Base-by-base conservation (phyloP, 1,284 basidiomycete species). In the Puccinia coronata region DNA sequence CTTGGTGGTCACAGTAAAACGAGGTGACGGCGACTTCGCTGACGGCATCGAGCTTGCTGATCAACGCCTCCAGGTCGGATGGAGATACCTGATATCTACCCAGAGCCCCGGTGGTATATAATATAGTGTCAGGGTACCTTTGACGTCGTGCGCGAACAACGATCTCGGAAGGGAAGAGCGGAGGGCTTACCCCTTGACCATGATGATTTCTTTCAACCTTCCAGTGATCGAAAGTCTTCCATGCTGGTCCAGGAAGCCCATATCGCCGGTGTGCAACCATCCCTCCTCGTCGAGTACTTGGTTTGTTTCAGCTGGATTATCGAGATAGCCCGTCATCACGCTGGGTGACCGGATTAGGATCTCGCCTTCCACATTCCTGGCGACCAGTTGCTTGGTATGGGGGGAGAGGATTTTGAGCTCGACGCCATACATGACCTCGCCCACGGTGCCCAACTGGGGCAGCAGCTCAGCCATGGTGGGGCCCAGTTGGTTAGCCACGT, bases 251-350 rank as follows among this genome's bases (percentile, higher is more conserved):
- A 86, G 59, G 47, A 84, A 83, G 23, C 85, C 86, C 3, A 86
- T 72, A 79, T 86, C 86, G 31, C 85, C 85, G 2, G 84, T 85
- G 63, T 82, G 83, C 80, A 86, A 83, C 83, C 84, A 84, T 1
- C 84, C 82, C 2, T 77, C 55, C 2, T 72, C 51, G 63, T 83
- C 82, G 61, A 86, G 78, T 1, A 83, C 80, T 41, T 85, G 85
- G 28, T 57, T 71, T 0, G 85, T 86, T 28, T 84, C 85, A 41
- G 78, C 31, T 2, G 82, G 80, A 75, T 85, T 85, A 82, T 87
- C 85, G 61, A 87, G 82, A 82, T 87, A 87, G 20, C 85, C 85
- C 69, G 84, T 86, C 72, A 84, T 84, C 51, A 82, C 63, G 75
- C 76, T 84, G 16, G 83, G 83, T 4, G 83, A 75, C 28, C 80